phyloP scores from a whole-genome alignment of 768 basidiomycete species.

The Rickenella mellea region DNA sequence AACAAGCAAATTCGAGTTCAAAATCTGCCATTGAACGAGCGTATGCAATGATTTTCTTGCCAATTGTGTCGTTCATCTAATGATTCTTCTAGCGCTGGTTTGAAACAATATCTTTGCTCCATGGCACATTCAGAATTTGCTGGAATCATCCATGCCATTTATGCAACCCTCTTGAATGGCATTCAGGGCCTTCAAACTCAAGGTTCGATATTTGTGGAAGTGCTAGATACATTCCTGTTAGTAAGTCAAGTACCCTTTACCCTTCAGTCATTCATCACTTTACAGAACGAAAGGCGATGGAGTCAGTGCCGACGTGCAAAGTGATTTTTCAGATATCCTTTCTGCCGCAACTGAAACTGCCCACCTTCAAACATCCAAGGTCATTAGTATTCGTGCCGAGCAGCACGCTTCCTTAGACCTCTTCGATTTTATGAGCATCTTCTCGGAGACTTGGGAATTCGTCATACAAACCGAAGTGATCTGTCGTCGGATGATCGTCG shows the following conservation, averaged over 20 bases:
- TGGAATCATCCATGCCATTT: constrained; percentile 49
- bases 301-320: constrained; percentile 38
- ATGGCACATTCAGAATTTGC: constrained; percentile 67
- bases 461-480: constrained; percentile 82
- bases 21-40: constrained; percentile 17
- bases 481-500: constrained; percentile 86
- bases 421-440: constrained; percentile 68
- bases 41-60: constrained; percentile 2
- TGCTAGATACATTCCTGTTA: constrained; percentile 37
- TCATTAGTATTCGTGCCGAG: constrained; percentile 69
- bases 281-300: constrained; percentile 21
- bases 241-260: constrained; percentile 16
- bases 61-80: constrained; percentile 1
- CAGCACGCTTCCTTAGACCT: constrained; percentile 68
- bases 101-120: constrained; percentile 48
- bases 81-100: constrained; percentile 24
- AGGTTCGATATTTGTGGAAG: constrained; percentile 43
- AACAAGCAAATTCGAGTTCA: constrained; percentile 23
- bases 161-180: constrained; percentile 49
- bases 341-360: constrained; percentile 77
- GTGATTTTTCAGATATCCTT: constrained; percentile 70
- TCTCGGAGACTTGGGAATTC: constrained; percentile 83
- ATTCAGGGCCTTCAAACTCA: constrained; percentile 63
- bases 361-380: constrained; percentile 71
- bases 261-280: neutral